Percentiles rank a stretch among this genome's conserved stretches.
Evolutionary conservation across 1,284 basidiomycete species (phyloP).

Genomic region (Trichosporon sp.): DNA sequence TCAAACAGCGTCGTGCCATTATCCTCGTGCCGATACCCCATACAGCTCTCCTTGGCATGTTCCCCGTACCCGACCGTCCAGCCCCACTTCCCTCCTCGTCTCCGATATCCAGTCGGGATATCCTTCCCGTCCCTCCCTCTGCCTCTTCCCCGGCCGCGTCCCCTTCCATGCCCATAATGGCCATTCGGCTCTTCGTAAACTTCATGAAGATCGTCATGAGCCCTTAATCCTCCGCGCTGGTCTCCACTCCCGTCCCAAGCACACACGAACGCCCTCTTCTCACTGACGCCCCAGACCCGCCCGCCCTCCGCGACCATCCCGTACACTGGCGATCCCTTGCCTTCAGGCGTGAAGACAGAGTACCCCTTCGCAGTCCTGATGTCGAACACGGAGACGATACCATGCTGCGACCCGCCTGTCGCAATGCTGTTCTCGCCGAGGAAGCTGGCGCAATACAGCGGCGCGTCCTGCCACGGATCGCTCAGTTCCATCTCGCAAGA

Average conservation of each 20-base stretch:
- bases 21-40: conserved; percentile 48
- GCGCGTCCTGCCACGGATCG: conserved; percentile 54
- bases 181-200: not conserved
- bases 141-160: conserved; percentile 3
- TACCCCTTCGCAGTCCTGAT: conserved; percentile 37
- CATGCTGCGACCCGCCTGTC: conserved; percentile 52
- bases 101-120: conserved; percentile 40
- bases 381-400: conserved; percentile 52
- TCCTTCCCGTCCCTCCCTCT: conserved; percentile 22
- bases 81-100: conserved; percentile 42
- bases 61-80: conserved; percentile 47
- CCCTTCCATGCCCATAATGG: no score
- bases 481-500: conserved; percentile 30
- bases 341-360: conserved; percentile 52
- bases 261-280: conserved; percentile 50
- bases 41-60: conserved; percentile 31
- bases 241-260: conserved; percentile 49
- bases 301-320: conserved; percentile 49
- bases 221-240: conserved; percentile 33
- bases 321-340: conserved; percentile 55
- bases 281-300: conserved; percentile 55
- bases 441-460: conserved; percentile 50
- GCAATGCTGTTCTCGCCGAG: conserved; percentile 45
- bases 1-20: conserved; percentile 44
- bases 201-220: conserved; percentile 8